Evolutionary conservation across 2,329 filamentous ascomycete genomes (phyloP).

Genomic region (Colletotrichum filicis): DNA sequence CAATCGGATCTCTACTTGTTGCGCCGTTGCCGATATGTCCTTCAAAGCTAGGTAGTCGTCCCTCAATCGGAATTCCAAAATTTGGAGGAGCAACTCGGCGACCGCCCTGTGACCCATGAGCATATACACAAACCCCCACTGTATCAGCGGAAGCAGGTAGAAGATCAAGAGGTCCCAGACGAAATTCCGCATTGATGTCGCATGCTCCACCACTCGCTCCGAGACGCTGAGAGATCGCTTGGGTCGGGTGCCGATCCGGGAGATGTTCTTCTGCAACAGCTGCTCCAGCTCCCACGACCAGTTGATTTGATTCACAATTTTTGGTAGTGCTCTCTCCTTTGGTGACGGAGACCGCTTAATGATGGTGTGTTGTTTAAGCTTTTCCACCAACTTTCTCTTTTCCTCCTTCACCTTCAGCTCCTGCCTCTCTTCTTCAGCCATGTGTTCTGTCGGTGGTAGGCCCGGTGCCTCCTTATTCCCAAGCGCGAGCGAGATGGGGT

Average conservation of each 20-base stretch:
- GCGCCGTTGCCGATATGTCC: slow-evolving; percentile 94
- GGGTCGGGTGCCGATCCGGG: slow-evolving; percentile 82
- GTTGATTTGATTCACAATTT: slow-evolving; percentile 93
- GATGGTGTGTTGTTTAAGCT: slow-evolving; percentile 89
- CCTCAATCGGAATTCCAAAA: slow-evolving; percentile 87
- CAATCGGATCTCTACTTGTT: slow-evolving; percentile 95
- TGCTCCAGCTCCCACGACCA: slow-evolving; percentile 92
- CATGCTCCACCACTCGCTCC: slow-evolving; percentile 93
- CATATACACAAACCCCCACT: slow-evolving; percentile 77
- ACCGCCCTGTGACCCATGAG: slow-evolving; percentile 83
- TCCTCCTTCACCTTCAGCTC: slow-evolving; percentile 68
- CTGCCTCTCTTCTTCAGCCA: slow-evolving; percentile 78
- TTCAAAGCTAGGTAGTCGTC: slow-evolving; percentile 88
- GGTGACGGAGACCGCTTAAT: slow-evolving; percentile 79
- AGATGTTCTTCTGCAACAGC: slow-evolving; percentile 88
- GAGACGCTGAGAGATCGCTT: slow-evolving; percentile 92
- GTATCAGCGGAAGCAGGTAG: slow-evolving; percentile 83
- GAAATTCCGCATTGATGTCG: slow-evolving; percentile 84
- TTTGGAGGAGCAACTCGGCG: slow-evolving; percentile 80
- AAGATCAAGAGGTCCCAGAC: slow-evolving; percentile 77
- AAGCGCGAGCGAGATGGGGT: slow-evolving; percentile 88
- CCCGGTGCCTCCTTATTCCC: slow-evolving; percentile 71
- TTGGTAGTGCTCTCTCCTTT: slow-evolving; percentile 83
- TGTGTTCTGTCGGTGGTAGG: slow-evolving; percentile 54
- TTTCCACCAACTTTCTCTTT: slow-evolving; percentile 79